These are phyloP conservation scores for Botrytis elliptica DNA, from an alignment of 2,329 filamentous ascomycete species.

Conservation along the genomic window DNA sequence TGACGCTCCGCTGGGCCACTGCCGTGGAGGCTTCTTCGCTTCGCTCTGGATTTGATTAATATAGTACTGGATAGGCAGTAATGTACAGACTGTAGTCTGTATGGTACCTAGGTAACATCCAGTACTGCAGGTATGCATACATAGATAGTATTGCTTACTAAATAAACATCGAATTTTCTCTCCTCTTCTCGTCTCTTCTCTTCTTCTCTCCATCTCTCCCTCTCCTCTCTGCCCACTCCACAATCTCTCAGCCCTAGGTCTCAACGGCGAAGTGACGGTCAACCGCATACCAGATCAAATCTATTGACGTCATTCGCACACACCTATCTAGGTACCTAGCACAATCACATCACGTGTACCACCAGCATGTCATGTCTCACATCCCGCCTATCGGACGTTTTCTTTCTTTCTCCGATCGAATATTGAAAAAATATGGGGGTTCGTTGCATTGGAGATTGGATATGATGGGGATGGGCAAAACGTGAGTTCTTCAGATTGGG, in stretches of 20 bases:
- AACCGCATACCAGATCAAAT: background rate
- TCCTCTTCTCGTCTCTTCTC: background rate
- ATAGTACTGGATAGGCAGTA: background rate
- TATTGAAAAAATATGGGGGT: background rate
- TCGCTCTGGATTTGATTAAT: background rate
- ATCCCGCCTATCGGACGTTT: background rate
- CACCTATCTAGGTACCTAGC: background rate
- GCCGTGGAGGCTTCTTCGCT: background rate
- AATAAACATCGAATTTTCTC: no score
- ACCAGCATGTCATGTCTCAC: background rate
- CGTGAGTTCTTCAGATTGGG: background rate
- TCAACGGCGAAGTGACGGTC: background rate
- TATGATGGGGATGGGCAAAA: background rate
- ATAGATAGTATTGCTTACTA: no score
- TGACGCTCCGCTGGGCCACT: background rate
- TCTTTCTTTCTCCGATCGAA: background rate
- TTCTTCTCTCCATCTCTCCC: no score
- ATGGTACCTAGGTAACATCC: background rate
- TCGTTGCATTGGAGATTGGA: background rate
- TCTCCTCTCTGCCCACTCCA: background rate
- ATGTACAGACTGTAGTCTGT: background rate
- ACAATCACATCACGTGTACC: background rate
- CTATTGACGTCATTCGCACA: background rate
- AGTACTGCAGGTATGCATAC: background rate
- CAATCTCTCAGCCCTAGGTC: background rate